Evolutionary conservation across 2,329 filamentous ascomycete species (phyloP), one percentile per base, ranked within the genome.

Genomic region (Colletotrichum aenigma): DNA sequence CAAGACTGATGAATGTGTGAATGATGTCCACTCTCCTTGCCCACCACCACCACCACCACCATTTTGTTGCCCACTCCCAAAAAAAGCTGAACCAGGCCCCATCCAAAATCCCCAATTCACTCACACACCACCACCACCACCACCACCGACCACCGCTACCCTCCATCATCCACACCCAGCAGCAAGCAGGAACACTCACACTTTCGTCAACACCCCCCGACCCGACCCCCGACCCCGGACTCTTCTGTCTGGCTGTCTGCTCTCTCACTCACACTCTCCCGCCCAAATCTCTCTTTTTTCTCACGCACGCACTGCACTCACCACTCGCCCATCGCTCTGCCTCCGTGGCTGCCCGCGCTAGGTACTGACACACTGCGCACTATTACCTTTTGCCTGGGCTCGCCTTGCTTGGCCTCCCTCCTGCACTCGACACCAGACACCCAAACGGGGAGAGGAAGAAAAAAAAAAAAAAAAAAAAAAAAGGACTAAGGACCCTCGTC

Each of bases 401-500:
- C 56, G 69, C 62, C 69, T 71, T 71, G 69, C 58, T 43, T 71
- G n/a, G 58, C 24, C 34, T 43, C n/a, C 61, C 61, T 64, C 43
- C n/a, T 64, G 61, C 34, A 64, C 61, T n/a, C 32, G 18, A 60
- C 66, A n/a, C 66, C 66, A 68, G 36, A 32, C 21, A 43, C 61
- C 28, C 16, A 38, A 32, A 66, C 34, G 21, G 38, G 18, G 16
- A 38, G 12, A 48, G 26, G 58, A n/a, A 66, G 26, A 52, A 43
- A 55, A 48, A 48, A 48, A 72, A 75, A 72, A 75, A n/a, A n/a
- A 66, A 18, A 52, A 43, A 55, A 48, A 48, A 48, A 72, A 75
- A 72, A 75, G 28, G 62, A 72, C 72, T 32, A 62, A 62, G 62
- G 62, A 73, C 73, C 64, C 73, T 72, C 69, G 72, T 72, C 72